Evolutionary conservation across 495 filamentous ascomycete genomes (phyloP), one percentile per base, ranked within the genome.

Genomic region (Amniculicola lignicola): DNA sequence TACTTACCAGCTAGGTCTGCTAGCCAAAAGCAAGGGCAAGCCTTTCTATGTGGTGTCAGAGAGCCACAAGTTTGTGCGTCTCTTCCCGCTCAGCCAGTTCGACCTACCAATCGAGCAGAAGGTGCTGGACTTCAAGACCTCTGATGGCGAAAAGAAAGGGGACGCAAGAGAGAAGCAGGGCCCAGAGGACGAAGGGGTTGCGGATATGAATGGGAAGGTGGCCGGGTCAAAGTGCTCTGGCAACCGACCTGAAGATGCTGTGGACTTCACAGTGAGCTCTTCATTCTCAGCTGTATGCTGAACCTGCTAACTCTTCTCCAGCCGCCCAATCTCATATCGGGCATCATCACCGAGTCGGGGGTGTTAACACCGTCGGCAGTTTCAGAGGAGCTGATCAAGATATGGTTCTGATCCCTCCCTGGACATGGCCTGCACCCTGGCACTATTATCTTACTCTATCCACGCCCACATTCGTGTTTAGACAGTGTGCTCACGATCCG

Each of bases 11-110:
- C 82, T 97, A 44, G 90, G 89, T 0, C 71, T 88, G 41, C 75
- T 96, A 41, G 88, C 89, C 36, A 89, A 88, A 59, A 79, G 81
- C 2, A 81, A 84, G 52, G 79, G 81, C 4, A 90, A 89, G 65
- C 86, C 87, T 0, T 88, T 97, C 67, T 95, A 90, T 66, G 90
- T 95, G 21, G 90, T 89, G 5, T 88, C 88, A 3, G 93, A 98
- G 70, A 95, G 88, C 61, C 92, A 98, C 74, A 98, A 95, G 71
- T 94, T 95, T 63, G 89, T 92, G 29, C 75, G 88, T 52, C 72
- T 91, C 21, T 91, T 87, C 63, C 89, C 89, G 6, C 66, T 90
- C 14, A 81, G 83, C 42, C 88, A 91, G 65, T 87, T 85, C 66
- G 85, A 90, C 64, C 74, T 93, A 42, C 84, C 82, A 28, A 81